Evolutionary conservation across 2,329 filamentous ascomycete genomes (phyloP), one percentile per base, ranked within the genome.

Genomic region (Fusarium sp.): DNA sequence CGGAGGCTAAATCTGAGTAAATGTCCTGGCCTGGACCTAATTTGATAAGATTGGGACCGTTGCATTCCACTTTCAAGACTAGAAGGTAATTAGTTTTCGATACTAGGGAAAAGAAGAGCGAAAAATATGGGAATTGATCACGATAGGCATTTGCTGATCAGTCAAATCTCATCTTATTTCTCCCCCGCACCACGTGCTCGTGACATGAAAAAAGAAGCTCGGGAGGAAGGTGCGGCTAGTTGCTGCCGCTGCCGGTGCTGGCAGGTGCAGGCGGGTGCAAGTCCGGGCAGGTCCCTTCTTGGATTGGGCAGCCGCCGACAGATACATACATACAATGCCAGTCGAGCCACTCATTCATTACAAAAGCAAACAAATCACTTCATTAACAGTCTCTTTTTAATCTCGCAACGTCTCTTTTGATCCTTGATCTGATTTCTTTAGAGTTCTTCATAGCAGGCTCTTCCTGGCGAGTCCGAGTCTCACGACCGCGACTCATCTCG

Each of bases 141-240:
- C 49, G 41, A 64, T 63, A 25, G 22, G 27, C 41, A 31, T 45
- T 25, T 39, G 50, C 18, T 52, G 50, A 35, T 60, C 25, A n/a
- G 27, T 56, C 41, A 49, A 44, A 52, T 56, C 52, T 59, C 46
- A 62, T 54, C 46, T 53, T 44, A 53, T 33, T 56, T 33, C 39
- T 67, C 68, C 70, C 70, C 70, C 70, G 57, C 70, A 73, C 66
- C 70, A 73, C 58, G 44, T 68, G 70, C 70, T 73, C 70, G 70
- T 73, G 62, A 73, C 66, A 58, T 29, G 60, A 62, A 70, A 33
- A 70, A 72, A 52, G 44, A 63, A 45, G 47, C 27, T 42, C 61
- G 61, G 61, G 31, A 63, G 56, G 44, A 65, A 65, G 62, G 60
- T 44, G 63, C 31, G 54, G 41, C 54, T 46, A 55, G 47, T 25